phyloP scores from a whole-genome alignment of 2,329 filamentous ascomycete species.

The Colletotrichum liriopes region DNA sequence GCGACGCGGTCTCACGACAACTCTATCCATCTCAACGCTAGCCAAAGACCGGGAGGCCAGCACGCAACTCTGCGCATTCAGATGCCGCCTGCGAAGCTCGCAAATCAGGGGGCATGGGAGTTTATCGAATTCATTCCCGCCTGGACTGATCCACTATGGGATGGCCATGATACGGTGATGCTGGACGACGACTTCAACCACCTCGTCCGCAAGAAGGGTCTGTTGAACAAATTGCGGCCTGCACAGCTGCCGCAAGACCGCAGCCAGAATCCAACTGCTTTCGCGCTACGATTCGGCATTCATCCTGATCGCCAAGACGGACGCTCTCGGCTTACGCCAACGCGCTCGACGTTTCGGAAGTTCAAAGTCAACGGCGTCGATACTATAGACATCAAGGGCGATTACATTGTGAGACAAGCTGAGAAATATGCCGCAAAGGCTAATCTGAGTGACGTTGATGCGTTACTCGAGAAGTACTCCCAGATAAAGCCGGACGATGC shows the following conservation, averaged over 20 bases:
- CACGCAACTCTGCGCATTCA: not conserved
- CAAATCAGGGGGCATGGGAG: not conserved
- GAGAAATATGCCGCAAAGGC: not conserved
- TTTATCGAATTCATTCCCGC: constrained; percentile 44
- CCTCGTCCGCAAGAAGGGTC: not conserved
- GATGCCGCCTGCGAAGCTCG: constrained; percentile 1
- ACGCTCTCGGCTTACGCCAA: constrained; percentile 51
- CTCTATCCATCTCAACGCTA: not conserved
- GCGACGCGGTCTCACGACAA: not conserved
- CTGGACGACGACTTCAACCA: constrained; percentile 6
- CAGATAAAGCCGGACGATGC: constrained; percentile 41
- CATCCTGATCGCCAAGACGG: constrained; percentile 49
- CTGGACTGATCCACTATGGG: constrained; percentile 50
- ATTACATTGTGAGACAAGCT: not conserved
- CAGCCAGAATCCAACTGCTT: constrained; percentile 46
- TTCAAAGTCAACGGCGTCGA: constrained; percentile 29
- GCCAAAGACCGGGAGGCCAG: not conserved
- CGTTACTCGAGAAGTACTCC: constrained; percentile 46
- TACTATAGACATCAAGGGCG: not conserved
- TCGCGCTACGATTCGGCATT: constrained; percentile 50
- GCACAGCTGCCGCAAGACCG: constrained; percentile 45
- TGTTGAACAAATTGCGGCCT: constrained; percentile 15
- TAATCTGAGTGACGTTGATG: constrained; percentile 38
- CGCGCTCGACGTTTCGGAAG: constrained; percentile 45
- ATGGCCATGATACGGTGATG: constrained; percentile 40